Evolutionary conservation across 495 filamentous ascomycete species (phyloP), one percentile per base, ranked within the genome.

Genomic region (Penicillium verhagenii): DNA sequence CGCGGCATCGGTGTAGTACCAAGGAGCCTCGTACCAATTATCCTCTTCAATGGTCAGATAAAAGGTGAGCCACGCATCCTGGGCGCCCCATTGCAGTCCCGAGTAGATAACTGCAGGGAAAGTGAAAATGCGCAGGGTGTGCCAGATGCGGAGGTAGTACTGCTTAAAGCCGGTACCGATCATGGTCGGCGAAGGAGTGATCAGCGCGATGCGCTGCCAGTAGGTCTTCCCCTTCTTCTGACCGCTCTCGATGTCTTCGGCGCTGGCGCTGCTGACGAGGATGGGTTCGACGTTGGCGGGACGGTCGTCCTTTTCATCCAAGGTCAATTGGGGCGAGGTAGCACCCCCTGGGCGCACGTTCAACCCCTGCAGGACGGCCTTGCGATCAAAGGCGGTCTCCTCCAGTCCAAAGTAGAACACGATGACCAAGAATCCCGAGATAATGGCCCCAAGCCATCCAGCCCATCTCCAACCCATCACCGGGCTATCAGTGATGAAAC

Each of bases 31-130:
- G 45, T 66, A 64, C 54, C 56, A 72, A 29, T 71, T 61, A 40
- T 71, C 63, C 3, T 71, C 64, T 48, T 72, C 66, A 14, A 70
- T 50, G 3, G 70, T 72, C 18, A 72, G 58, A 44, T 71, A 72
- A 56, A 72, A 72, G 14, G 64, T 64, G n/a, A 72, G 45, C 69
- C 69, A 72, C 4, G 70, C 70, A 52, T 72, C 70, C 44, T 72
- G 70, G 14, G 62, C 68, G 21, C 68, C 68, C 70, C 68, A 72
- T 45, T 71, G 69, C 18, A 72, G 48, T 18, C 66, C 66, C 6
- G 66, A 66, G 45, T 60, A 72, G 21, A 67, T 42, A 21, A 72
- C 68, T 5, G 68, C 68, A 1, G 69, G 69, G 50, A 72, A 71
- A 4, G 45, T 61, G 53, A 72, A 70, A 16, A 72, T 52, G 21